Evolutionary conservation across 768 basidiomycete genomes (phyloP).

Genomic region (Hypholoma fasciculare): DNA sequence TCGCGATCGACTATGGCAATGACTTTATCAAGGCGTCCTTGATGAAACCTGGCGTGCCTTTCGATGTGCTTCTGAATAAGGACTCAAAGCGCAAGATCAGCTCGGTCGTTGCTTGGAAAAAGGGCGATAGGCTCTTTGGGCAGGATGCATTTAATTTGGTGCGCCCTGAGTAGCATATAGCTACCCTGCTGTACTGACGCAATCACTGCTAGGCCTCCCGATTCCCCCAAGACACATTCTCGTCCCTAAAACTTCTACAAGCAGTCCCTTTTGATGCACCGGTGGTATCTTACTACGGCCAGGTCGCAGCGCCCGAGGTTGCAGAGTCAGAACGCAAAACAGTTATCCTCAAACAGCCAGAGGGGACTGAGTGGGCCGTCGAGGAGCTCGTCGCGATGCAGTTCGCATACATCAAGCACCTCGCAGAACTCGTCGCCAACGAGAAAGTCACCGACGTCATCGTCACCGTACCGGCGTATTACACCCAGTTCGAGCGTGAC

Average conservation of each 20-base stretch:
- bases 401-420: constrained; percentile 83
- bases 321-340: constrained; percentile 59
- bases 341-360: constrained; percentile 56
- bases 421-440: constrained; percentile 75
- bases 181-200: constrained; percentile 3
- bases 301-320: constrained; percentile 54
- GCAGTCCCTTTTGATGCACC: constrained; percentile 66
- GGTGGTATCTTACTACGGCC: constrained; percentile 55
- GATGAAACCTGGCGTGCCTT: constrained; percentile 91
- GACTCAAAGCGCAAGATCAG: constrained; percentile 97
- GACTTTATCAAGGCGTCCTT: constrained; percentile 97
- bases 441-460: constrained; percentile 85
- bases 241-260: constrained; percentile 82
- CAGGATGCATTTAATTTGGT: constrained; percentile 88
- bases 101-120: constrained; percentile 89
- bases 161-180: constrained; percentile 29
- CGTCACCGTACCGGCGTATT: constrained; percentile 89
- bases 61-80: constrained; percentile 94
- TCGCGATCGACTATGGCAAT: constrained; percentile 97
- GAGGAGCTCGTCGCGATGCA: constrained; percentile 97
- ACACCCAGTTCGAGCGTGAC: constrained; percentile 87
- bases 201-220: constrained; percentile 69
- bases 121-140: constrained; percentile 86
- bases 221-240: constrained; percentile 87
- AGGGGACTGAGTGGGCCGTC: constrained; percentile 71